These are phyloP conservation scores for Reutealis trisperma DNA, from an alignment of 345 rosid species.

Conservation along the genomic window DNA sequence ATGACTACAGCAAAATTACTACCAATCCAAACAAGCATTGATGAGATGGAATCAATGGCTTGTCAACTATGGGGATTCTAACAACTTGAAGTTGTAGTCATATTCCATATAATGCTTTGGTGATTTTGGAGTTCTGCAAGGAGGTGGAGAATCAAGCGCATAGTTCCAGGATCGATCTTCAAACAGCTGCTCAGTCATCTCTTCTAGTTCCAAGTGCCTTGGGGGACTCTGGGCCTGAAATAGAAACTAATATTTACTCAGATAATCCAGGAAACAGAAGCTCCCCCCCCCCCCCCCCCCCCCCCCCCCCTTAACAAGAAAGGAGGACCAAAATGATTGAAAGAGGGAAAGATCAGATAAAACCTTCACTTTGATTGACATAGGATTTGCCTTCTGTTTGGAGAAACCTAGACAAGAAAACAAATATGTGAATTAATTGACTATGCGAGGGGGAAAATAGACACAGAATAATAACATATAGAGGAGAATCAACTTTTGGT, in stretches of 20 bases:
- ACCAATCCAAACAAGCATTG: background rate
- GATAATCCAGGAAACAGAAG: background rate
- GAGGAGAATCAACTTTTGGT: background rate
- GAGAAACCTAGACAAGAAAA: constrained; percentile 23
- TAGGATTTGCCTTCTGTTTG: constrained; percentile 17
- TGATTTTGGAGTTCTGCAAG: constrained; percentile 29
- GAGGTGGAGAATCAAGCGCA: constrained; percentile 25
- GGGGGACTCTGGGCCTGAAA: constrained; percentile 31
- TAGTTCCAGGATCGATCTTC: constrained; percentile 18
- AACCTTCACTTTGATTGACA: constrained; percentile 27
- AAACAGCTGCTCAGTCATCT: constrained; percentile 31
- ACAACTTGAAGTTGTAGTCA: constrained; percentile 36
- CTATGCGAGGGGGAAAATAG: background rate
- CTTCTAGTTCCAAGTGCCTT: constrained; percentile 29
- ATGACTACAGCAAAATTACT: background rate
- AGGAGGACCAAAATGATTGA: background rate
- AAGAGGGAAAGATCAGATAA: background rate
- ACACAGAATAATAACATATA: background rate
- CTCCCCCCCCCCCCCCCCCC: background rate
- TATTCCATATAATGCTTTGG: constrained; percentile 22
- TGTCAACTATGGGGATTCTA: constrained; percentile 34
- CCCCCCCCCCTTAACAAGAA: background rate
- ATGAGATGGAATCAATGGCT: constrained; percentile 23
- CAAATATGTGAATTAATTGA: background rate
- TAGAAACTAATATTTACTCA: background rate